Evolutionary conservation across 2,329 filamentous ascomycete species (phyloP).

Genomic region (Gaeumannomyces tritici): DNA sequence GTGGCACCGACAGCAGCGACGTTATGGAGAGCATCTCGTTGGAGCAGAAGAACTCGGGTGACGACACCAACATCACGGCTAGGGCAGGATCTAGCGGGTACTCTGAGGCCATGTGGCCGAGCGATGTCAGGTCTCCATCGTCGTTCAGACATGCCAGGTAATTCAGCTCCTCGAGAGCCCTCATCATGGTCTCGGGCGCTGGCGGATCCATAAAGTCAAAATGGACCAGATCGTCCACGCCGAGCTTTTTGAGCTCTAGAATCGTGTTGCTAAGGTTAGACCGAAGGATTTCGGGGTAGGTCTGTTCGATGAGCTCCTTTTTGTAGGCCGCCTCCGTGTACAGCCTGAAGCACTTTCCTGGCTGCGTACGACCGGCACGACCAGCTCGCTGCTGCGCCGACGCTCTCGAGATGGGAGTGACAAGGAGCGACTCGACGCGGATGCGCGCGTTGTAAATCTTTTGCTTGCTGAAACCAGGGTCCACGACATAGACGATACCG

Average conservation of each 20-base stretch:
- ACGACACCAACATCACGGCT: conserved; percentile 96
- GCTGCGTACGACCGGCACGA: conserved; percentile 97
- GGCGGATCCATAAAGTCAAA: conserved; percentile 99
- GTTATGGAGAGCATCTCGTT: conserved; percentile 97
- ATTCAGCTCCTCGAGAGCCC: conserved; percentile 93
- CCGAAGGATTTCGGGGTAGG: conserved; percentile 88
- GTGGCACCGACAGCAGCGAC: conserved; percentile 84
- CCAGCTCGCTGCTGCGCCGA: conserved; percentile 95
- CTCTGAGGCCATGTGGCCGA: conserved; percentile 83
- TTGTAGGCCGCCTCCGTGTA: conserved; percentile 96
- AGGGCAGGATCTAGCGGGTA: conserved; percentile 91
- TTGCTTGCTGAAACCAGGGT: conserved; percentile 97
- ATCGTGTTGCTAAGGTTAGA: conserved; percentile 95
- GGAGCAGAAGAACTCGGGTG: conserved; percentile 96
- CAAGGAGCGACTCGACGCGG: conserved; percentile 91
- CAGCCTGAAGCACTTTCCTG: conserved; percentile 94
- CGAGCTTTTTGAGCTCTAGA: conserved; percentile 92
- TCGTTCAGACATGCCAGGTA: conserved; percentile 95
- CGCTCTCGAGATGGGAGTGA: conserved; percentile 95
- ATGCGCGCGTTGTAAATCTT: conserved; percentile 98
- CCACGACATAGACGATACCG: conserved; percentile 98
- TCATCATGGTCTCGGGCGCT: conserved; percentile 96
- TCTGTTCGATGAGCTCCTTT: conserved; percentile 95
- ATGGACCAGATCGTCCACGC: conserved; percentile 89
- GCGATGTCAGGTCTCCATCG: conserved; percentile 80